phyloP scores from a whole-genome alignment of 257 asterid species.

The Solanum bukasovii region DNA sequence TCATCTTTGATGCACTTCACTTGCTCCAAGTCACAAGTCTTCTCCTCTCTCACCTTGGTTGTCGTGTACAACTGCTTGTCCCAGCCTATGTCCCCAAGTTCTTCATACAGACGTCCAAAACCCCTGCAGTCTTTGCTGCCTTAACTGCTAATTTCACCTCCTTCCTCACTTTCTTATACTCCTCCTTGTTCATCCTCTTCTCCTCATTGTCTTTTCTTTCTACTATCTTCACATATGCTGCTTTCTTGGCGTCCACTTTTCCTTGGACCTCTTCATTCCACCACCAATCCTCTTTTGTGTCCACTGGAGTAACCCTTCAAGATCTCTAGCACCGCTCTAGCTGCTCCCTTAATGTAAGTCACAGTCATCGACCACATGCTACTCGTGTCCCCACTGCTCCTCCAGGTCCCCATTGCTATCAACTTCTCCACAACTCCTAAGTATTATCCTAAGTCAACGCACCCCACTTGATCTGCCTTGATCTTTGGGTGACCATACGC shows the following conservation, averaged over 20 bases:
- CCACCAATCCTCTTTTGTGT: neutral
- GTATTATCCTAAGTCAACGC: neutral
- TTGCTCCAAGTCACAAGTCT: neutral
- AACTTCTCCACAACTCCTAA: neutral
- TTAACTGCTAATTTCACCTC: neutral
- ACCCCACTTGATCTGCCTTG: neutral
- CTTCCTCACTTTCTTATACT: neutral
- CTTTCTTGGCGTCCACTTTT: neutral
- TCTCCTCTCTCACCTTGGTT: neutral
- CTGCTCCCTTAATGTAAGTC: neutral
- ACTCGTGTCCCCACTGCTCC: neutral
- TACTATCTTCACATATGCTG: neutral
- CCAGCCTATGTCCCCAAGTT: neutral
- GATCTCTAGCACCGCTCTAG: neutral
- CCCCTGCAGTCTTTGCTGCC: neutral
- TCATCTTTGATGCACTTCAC: neutral
- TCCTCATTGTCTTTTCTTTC: neutral
- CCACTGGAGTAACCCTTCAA: neutral
- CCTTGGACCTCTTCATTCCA: neutral
- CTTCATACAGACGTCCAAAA: neutral
- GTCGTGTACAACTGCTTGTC: neutral
- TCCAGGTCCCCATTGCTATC: neutral
- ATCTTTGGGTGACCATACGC: neutral
- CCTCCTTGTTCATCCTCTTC: neutral
- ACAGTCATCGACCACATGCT: neutral